Conservation (phyloP, 75 land plant species). For the Azolla pinnata region DNA sequence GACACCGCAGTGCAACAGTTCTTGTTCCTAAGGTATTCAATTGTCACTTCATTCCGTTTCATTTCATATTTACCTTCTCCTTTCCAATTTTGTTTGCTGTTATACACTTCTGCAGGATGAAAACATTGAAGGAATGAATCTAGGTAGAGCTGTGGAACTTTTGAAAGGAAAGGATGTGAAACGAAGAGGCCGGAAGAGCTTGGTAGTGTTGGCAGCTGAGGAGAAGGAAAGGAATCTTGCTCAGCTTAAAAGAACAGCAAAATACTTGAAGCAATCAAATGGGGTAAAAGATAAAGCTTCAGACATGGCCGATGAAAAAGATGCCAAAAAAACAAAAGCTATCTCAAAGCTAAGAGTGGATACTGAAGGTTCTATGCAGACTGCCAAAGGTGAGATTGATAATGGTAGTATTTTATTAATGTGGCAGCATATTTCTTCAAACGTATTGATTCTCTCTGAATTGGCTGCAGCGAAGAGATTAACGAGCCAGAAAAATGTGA, state of each 20-base stretch:
- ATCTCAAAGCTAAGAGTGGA: too few species aligned
- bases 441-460: too few species aligned
- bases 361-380: too few species aligned
- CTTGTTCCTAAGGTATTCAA: slow-evolving; percentile 19
- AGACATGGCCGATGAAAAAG: too few species aligned
- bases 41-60: background rate
- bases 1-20: slow-evolving; percentile 14
- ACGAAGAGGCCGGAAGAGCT: slow-evolving; percentile 10
- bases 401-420: too few species aligned
- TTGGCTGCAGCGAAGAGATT: too few species aligned
- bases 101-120: slow-evolving; percentile 5
- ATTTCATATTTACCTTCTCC: background rate
- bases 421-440: too few species aligned
- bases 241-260: background rate
- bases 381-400: too few species aligned
- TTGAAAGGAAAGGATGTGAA: slow-evolving; percentile 17
- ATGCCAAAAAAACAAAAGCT: too few species aligned
- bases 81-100: background rate
- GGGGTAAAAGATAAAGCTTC: too few species aligned
- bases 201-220: background rate
- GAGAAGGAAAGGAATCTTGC: background rate
- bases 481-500: too few species aligned
- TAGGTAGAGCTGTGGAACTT: slow-evolving; percentile 20
- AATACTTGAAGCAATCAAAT: too few species aligned
- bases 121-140: slow-evolving; percentile 8